Conservation (phyloP, 495 filamentous ascomycete species). For the Penicillium argentinense region DNA sequence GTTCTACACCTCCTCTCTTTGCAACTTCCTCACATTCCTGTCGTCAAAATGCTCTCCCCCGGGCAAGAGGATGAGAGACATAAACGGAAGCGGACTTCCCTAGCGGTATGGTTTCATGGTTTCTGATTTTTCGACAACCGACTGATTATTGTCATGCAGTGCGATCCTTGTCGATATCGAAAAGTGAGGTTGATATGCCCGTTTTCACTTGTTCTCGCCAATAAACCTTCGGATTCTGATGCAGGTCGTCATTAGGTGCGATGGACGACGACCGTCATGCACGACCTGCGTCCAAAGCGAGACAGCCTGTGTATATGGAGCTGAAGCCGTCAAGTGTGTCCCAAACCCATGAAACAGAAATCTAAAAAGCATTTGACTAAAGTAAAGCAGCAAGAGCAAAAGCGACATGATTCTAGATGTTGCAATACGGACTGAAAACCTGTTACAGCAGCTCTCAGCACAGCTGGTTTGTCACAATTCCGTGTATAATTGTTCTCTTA, state of each 20-base stretch:
- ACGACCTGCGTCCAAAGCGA: constrained; percentile 8
- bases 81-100: constrained; percentile 9
- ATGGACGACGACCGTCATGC: constrained; percentile 14
- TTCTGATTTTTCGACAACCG: not conserved
- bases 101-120: constrained; percentile 2
- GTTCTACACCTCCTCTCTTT: not conserved
- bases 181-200: constrained; percentile 11
- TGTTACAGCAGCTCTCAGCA: constrained; percentile 9
- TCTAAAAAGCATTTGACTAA: not conserved
- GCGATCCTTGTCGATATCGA: constrained; percentile 11
- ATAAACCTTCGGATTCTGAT: not conserved
- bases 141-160: not conserved
- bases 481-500: too few species aligned
- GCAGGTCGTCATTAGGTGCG: constrained; percentile 6
- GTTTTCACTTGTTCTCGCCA: too few species aligned
- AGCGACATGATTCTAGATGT: constrained; percentile 20
- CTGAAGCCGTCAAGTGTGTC: constrained; percentile 11
- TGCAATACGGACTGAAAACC: constrained; percentile 13
- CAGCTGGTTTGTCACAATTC: constrained; percentile 7
- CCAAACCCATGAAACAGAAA: not conserved
- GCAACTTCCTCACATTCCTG: not conserved
- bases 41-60: constrained; percentile 3
- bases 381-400: constrained; percentile 11
- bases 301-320: constrained; percentile 13
- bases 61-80: constrained; percentile 4